Evolutionary conservation across 2,329 filamentous ascomycete genomes (phyloP), one percentile per base, ranked within the genome.

Genomic region (Phaeosphaeriaceae sp.): DNA sequence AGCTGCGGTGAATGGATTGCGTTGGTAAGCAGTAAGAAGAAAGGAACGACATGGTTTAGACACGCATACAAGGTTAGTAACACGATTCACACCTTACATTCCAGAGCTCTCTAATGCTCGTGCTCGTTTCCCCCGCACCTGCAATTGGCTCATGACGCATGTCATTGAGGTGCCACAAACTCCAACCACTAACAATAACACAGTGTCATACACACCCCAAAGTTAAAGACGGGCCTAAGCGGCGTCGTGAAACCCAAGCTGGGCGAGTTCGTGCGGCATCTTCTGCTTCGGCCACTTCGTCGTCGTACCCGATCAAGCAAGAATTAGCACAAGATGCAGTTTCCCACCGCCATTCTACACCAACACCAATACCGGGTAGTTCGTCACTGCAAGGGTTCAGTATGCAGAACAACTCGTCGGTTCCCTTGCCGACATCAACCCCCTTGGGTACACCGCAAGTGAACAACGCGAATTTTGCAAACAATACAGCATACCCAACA

Each of bases 11-110:
- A 91, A 53, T 92, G 89, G 89, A 87, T 92, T 59, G 86, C 87
- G 11, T 77, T 92, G 29, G 88, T 92, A 34, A 92, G 88, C 76
- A 91, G 87, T 71, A 93, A 93, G 77, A 93, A 93, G 79, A 92
- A 93, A 77, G 89, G 89, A n/a, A 95, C 90, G 1, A 92, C 90
- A 3, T 95, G 90, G 89, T 95, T 93, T 73, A 81, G 90, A 58
- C 90, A 95, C 73, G 89, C 90, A 38, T 94, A 94, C 78, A 94
- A 93, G 82, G 88, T 89, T 74, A 71, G 77, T 71, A 11, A n/a
- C 38, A 28, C 8, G 41, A 21, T 29, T 37, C 18, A 20, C 38
- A 33, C 36, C 13, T 20, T 43, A 18, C 49, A 56, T 55, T 61
- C 50, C 38, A 43, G 18, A n/a, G 11, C 9, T 15, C 45, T 42